Conservation (phyloP, 257 asterid species). For the Pogostemon cablin region DNA sequence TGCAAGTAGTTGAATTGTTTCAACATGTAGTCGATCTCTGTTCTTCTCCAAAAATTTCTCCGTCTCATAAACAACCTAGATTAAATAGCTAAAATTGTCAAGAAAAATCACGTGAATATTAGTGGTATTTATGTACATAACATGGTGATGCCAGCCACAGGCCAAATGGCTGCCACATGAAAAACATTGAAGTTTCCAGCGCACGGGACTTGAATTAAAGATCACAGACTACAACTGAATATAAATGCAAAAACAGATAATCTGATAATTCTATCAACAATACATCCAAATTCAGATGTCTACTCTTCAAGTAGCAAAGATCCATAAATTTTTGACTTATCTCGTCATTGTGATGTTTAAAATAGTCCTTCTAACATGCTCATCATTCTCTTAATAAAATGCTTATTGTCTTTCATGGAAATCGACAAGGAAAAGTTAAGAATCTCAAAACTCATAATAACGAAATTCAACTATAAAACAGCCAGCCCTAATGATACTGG, state of each 20-base stretch:
- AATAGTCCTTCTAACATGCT: neutral
- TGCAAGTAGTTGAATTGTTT: constrained; percentile 72
- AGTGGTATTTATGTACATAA: neutral
- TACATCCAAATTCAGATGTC: neutral
- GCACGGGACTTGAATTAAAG: neutral
- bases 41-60: constrained; percentile 87
- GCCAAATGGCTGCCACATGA: constrained; percentile 6
- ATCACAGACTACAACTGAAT: neutral
- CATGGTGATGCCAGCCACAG: neutral
- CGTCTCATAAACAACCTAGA: constrained; percentile 75
- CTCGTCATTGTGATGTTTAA: neutral
- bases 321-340: neutral
- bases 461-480: neutral
- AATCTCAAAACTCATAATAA: neutral
- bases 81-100: constrained; percentile 19
- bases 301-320: neutral
- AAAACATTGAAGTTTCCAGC: neutral
- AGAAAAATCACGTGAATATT: neutral
- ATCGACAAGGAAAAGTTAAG: neutral
- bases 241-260: neutral
- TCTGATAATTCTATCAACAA: neutral
- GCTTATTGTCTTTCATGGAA: no score
- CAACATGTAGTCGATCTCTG: constrained; percentile 73
- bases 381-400: neutral
- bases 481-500: neutral